Percentiles rank a stretch among this genome's conserved stretches.
These are phyloP conservation scores for Erysimum cheiranthoides DNA, from an alignment of 345 rosid species.

Conservation along the genomic window DNA sequence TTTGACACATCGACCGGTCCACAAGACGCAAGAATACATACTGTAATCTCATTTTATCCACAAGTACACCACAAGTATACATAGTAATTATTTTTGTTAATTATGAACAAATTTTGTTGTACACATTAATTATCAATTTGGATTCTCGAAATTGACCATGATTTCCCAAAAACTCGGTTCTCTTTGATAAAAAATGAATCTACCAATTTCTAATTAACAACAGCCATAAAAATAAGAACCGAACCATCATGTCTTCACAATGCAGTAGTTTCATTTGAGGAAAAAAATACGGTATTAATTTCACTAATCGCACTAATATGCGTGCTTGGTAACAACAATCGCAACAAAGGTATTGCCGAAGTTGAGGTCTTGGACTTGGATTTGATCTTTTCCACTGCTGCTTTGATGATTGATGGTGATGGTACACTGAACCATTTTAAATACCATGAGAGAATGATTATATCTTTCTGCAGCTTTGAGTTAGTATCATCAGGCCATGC, in stretches of 20 bases:
- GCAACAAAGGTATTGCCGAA: slow-evolving; percentile 64
- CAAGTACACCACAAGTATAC: too few relatives aligned
- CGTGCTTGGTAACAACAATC: slow-evolving; percentile 70
- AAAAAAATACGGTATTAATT: slow-evolving; percentile 53
- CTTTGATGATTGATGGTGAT: slow-evolving; percentile 57
- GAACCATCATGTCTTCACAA: slow-evolving; percentile 6
- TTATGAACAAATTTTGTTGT: too few relatives aligned
- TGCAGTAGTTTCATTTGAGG: slow-evolving; percentile 33
- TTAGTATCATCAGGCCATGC: slow-evolving; percentile 60
- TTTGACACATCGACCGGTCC: too few relatives aligned
- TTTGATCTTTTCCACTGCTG: slow-evolving; percentile 57
- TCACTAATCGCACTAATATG: slow-evolving; percentile 61
- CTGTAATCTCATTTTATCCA: too few relatives aligned
- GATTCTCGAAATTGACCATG: background rate
- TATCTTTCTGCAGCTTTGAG: slow-evolving; percentile 45
- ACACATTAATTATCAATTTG: too few relatives aligned
- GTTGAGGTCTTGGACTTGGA: slow-evolving; percentile 49
- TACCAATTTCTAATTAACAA: background rate
- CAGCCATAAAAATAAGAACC: background rate
- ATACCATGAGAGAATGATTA: slow-evolving; percentile 74
- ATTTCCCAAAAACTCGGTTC: background rate
- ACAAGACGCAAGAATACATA: too few relatives aligned
- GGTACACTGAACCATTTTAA: slow-evolving; percentile 83
- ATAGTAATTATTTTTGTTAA: too few relatives aligned
- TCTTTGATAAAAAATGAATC: slow-evolving; percentile 5